Base-by-base conservation (phyloP, 352 stramenopile genomes). In the Globisporangium apiculatum region DNA sequence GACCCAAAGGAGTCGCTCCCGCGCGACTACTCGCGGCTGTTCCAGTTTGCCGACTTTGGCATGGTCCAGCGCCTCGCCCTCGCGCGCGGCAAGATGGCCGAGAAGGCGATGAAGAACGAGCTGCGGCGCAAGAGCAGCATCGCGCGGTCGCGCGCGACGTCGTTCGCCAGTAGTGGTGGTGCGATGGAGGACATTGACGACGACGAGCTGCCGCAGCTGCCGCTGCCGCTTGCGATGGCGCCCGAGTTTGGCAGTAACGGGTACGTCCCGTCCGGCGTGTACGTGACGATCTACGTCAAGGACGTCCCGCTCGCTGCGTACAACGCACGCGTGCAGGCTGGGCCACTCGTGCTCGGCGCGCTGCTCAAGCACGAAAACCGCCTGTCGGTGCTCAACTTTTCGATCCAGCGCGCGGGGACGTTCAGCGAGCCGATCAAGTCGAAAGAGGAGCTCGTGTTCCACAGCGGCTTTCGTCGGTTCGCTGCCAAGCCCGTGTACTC, bases 1-100 rank as follows among this genome's bases (percentile, higher is more conserved):
- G 96, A 99, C 67, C 82, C 96, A 3, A 98, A 99, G 74, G 97
- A 99, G 76, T 98, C 95, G 67, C 89, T 99, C 7, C 97, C 97
- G 24, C 82, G 88, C 35, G 91, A 98, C 50, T 99, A 99, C 72
- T 91, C 92, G 31, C 87, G 93, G 6, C 81, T 99, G 35, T 99
- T 98, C 73, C 91, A 99, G 72, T 98, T 99, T 66, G 74, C 86
- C 9, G 96, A 97, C 76, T 98, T 98, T 69, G 85, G 88, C 31
- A 89, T 89, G 64, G 95, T 97, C 40, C 94, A 99, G 82, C 90
- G 95, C 36, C 73, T 92, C 58, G 90, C 98, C 7, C 85, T 98
- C 57, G 65, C 79, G 51, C 79, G 82, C 17, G 80, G 79, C 55
- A 90, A 91, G 62, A 68, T 83, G 7, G 84, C 79, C 7, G 82